Conservation (phyloP, 2,329 filamentous ascomycete genomes). For the Pestalotiopsis sp. region DNA sequence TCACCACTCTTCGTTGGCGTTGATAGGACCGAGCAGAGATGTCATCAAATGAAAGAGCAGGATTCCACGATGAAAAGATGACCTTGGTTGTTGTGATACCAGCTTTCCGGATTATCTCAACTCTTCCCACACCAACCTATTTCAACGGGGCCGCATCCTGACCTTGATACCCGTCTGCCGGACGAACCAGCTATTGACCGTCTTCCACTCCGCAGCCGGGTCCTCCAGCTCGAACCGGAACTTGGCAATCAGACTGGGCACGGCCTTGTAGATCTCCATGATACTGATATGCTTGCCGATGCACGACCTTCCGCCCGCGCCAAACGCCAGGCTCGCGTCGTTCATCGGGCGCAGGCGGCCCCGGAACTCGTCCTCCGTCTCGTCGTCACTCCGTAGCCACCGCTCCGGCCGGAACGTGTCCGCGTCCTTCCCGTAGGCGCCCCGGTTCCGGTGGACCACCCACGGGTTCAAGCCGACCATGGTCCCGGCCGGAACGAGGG, state of each 20-base stretch:
- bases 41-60: too few relatives aligned
- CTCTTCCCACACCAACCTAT: neutral
- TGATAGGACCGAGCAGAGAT: too few relatives aligned
- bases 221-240: constrained; percentile 30
- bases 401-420: constrained; percentile 12
- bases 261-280: constrained; percentile 30
- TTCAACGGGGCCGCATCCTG: neutral
- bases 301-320: constrained; percentile 13
- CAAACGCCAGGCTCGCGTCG: constrained; percentile 23
- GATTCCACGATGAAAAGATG: too few relatives aligned
- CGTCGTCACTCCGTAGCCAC: neutral
- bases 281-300: constrained; percentile 26
- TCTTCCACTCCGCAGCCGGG: neutral
- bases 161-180: neutral
- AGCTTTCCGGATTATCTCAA: too few relatives aligned
- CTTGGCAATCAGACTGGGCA: constrained; percentile 38
- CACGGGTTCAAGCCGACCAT: neutral
- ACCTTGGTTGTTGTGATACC: too few relatives aligned
- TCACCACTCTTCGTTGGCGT: too few relatives aligned
- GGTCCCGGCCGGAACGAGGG: constrained; percentile 28
- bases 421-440: neutral
- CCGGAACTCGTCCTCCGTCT: constrained; percentile 36
- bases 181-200: neutral
- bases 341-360: constrained; percentile 53
- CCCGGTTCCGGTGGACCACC: neutral